phyloP scores from a whole-genome alignment of 2,329 filamentous ascomycete species.

The Fusarium veterinarium region DNA sequence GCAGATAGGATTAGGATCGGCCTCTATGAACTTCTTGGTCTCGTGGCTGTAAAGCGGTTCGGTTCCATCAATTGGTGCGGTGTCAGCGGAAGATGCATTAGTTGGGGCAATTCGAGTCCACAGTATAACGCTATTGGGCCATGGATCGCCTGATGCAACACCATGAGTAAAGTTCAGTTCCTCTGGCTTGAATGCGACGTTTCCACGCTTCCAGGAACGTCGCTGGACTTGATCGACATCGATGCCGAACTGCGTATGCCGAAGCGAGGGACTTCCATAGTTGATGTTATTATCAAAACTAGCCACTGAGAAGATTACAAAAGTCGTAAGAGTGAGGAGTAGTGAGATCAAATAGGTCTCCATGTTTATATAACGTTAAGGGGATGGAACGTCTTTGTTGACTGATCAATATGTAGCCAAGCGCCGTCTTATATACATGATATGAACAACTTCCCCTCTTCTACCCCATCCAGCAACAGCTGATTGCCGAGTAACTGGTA shows the following conservation, averaged over 20 bases:
- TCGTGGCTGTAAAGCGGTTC: constrained; percentile 6
- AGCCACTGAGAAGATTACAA: not conserved
- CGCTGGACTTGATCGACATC: not conserved
- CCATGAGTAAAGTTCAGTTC: not conserved
- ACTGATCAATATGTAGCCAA: not conserved
- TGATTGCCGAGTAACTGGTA: not conserved
- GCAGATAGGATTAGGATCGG: not conserved
- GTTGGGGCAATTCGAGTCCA: constrained; percentile 7
- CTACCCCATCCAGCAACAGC: not conserved
- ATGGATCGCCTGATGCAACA: not conserved
- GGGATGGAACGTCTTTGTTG: fast-evolving
- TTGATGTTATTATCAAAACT: constrained; percentile 8
- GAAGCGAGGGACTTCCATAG: not conserved
- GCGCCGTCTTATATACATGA: not conserved
- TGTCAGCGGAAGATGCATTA: not conserved
- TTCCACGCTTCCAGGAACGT: constrained; percentile 7
- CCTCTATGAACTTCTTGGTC: not conserved
- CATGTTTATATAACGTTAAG: not conserved
- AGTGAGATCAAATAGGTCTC: not conserved
- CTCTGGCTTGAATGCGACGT: not conserved
- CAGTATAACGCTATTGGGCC: not conserved
- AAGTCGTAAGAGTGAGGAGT: fast-evolving
- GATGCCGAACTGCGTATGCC: constrained; percentile 2
- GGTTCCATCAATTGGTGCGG: not conserved
- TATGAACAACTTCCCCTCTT: not conserved